Conservation (phyloP, 1,284 basidiomycete genomes). For the Neotropicomus parvogracilis region DNA sequence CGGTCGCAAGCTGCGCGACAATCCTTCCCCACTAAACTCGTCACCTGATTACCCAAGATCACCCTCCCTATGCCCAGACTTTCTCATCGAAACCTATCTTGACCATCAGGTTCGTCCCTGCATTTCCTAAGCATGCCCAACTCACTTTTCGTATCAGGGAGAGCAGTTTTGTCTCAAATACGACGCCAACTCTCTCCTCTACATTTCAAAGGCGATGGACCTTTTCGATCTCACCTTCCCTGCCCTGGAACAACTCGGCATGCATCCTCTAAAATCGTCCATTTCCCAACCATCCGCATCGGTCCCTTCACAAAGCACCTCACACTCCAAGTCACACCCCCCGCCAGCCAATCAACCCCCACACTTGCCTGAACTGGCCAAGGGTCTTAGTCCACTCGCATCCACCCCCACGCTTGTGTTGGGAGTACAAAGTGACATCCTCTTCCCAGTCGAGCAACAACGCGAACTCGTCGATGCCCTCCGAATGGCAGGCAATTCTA, state of each 20-base stretch:
- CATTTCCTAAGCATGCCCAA: neutral
- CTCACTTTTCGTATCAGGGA: slow-evolving; percentile 41
- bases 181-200: slow-evolving; percentile 98
- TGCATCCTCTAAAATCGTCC: slow-evolving; percentile 37
- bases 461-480: slow-evolving; percentile 92
- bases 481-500: slow-evolving; percentile 80
- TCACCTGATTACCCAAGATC: slow-evolving; percentile 36
- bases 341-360: slow-evolving; percentile 66
- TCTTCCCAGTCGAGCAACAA: slow-evolving; percentile 98
- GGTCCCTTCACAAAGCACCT: slow-evolving; percentile 37
- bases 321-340: slow-evolving; percentile 66
- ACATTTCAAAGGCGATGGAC: slow-evolving; percentile 99
- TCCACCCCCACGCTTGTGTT: slow-evolving; percentile 84
- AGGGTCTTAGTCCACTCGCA: slow-evolving; percentile 75
- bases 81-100: slow-evolving; percentile 97
- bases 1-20: slow-evolving; percentile 65
- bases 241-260: slow-evolving; percentile 67
- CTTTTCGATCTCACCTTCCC: slow-evolving; percentile 93
- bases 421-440: slow-evolving; percentile 94
- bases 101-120: slow-evolving; percentile 75
- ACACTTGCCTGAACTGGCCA: slow-evolving; percentile 78
- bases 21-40: slow-evolving; percentile 8
- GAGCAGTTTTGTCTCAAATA: slow-evolving; percentile 98
- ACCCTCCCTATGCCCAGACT: slow-evolving; percentile 91
- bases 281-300: slow-evolving; percentile 23